Evolutionary conservation across 306 rosid genomes (phyloP).

Genomic region (Elaeagnus macrophylla): DNA sequence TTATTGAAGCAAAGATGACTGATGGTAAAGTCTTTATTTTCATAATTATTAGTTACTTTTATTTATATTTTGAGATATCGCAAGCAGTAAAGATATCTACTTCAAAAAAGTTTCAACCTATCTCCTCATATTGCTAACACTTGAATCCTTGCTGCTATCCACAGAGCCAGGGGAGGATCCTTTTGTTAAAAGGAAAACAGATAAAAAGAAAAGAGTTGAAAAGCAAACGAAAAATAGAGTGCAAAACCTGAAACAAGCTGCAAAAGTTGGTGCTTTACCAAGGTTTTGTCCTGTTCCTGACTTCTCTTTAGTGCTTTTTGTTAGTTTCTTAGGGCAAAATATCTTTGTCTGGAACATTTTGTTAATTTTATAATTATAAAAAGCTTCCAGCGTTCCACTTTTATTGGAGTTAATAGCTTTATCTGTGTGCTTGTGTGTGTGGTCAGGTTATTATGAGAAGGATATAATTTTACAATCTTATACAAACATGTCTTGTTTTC

Average conservation of each 20-base stretch:
- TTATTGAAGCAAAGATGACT: constrained; percentile 76
- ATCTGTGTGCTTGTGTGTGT: too few relatives aligned
- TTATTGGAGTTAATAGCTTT: too few relatives aligned
- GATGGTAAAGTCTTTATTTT: constrained; percentile 45
- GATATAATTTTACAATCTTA: too few relatives aligned
- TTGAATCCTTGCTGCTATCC: constrained; percentile 10
- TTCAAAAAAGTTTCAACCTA: neutral
- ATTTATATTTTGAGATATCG: neutral
- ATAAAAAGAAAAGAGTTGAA: constrained; percentile 62
- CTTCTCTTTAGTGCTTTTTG: constrained; percentile 7
- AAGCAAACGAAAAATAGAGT: constrained; percentile 67
- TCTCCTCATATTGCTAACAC: neutral
- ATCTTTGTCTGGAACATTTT: too few relatives aligned
- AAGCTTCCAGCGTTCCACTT: too few relatives aligned
- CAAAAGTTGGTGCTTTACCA: constrained; percentile 78
- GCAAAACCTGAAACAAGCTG: constrained; percentile 75
- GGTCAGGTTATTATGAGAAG: too few relatives aligned
- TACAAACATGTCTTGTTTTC: too few relatives aligned
- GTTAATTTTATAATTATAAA: too few relatives aligned
- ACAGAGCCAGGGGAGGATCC: constrained; percentile 80
- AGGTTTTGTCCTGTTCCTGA: constrained; percentile 41
- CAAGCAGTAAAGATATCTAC: neutral
- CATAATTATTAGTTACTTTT: neutral
- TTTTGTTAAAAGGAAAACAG: constrained; percentile 63
- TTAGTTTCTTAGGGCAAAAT: too few relatives aligned